Base-by-base conservation (phyloP, 345 rosid genomes). In the Bruguiera sexangula region DNA sequence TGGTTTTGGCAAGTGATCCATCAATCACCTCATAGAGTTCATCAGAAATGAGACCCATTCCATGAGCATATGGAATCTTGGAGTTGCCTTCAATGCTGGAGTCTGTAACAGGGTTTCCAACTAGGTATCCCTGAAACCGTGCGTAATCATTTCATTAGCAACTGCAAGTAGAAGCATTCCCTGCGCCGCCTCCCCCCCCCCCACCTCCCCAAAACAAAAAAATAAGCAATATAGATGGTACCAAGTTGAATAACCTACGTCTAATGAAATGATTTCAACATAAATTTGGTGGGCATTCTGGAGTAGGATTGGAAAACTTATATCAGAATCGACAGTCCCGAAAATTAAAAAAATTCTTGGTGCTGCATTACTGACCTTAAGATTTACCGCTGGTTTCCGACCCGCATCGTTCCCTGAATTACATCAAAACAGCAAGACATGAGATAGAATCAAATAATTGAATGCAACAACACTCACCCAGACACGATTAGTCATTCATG, bases 41-140 rank as follows among this genome's bases (percentile, higher is more conserved):
- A 65, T 90, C 83, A 37, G 94, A 88, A 65, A 90, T 90, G 15
- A 90, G 76, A 46, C 75, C 93, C 87, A 78, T 82, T 70, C 96
- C 88, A 78, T 86, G 78, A 60, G 84, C 85, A 81, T 67, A 90
- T 64, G 85, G 88, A 73, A 87, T 66, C 6, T 21, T 46, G 5
- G 70, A 39, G 76, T 88, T 85, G 16, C 0, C 0, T 62, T 88
- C 94, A 7, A 69, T 8, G 15, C 2, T 8, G 5, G 19, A 0
- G 10, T 76, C 80, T 16, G 94, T 84, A n/a, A 1, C 0, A 0
- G 92, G 85, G 73, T 88, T 91, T 11, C 94, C 94, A 7, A 88
- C 81, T n/a, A 88, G 32, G 71, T 81, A 88, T 31, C 92, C 97
- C 91, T 89, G 75, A 59, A 80, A 48, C 19, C 30, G 32, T 50